A percentile compares a stretch with the other conserved stretches of the same genome.
phyloP scores from a whole-genome alignment of 306 rosid genomes.

The Acacia melanoxylon region DNA sequence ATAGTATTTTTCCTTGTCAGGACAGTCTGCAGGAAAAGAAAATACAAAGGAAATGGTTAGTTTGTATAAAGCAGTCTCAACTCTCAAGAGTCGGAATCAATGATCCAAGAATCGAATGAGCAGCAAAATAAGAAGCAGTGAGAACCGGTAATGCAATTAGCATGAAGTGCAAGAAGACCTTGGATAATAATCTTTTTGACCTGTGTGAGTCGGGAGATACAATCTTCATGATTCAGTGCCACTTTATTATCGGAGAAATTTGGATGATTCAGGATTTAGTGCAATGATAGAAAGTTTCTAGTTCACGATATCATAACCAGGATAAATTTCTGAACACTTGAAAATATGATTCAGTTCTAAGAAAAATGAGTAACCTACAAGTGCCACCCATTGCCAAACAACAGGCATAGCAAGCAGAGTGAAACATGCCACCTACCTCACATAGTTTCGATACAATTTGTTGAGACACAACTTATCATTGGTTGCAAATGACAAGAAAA shows the following conservation, averaged over 20 bases:
- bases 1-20: conserved; percentile 83
- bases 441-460: conserved; percentile 11
- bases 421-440: conserved; percentile 4
- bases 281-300: not conserved
- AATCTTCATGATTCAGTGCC: conserved; percentile 9
- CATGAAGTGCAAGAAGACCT: conserved; percentile 1
- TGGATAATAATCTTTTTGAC: not conserved
- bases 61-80: conserved; percentile 14
- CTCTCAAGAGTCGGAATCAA: conserved; percentile 13
- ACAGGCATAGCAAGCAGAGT: conserved; percentile 12
- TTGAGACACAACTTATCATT: conserved; percentile 4
- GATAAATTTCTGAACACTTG: conserved; percentile 3
- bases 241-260: not conserved
- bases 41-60: conserved; percentile 24
- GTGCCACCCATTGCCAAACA: conserved; percentile 14
- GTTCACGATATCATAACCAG: not conserved
- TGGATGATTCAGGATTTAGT: not conserved
- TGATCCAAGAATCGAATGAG: not conserved
- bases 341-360: conserved; percentile 5
- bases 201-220: conserved; percentile 7
- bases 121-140: not conserved
- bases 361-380: not conserved
- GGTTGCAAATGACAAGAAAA: conserved; percentile 4
- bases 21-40: conserved; percentile 61
- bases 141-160: not conserved